Conservation (phyloP, 1,284 basidiomycete genomes). For the Leccinum proliferum region DNA sequence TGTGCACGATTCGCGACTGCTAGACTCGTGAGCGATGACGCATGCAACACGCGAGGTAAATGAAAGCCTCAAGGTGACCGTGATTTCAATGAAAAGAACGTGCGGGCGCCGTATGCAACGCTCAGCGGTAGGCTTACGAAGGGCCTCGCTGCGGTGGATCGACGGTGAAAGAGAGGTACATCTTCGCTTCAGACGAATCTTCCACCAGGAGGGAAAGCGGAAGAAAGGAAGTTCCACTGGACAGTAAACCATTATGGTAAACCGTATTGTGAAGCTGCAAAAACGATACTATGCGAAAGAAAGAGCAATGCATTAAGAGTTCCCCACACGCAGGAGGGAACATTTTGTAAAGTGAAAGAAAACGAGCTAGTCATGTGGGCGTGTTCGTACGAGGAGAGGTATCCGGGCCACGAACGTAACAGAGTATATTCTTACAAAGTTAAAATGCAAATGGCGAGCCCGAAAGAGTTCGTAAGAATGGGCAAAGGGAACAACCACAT, state of each 20-base stretch:
- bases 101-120: conserved; percentile 2
- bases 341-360: not conserved
- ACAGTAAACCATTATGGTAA: not conserved
- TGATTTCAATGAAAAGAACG: conserved; percentile 12
- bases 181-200: conserved; percentile 1
- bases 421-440: not conserved
- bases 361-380: not conserved
- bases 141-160: conserved; percentile 1
- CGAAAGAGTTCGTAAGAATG: not conserved
- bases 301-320: not conserved
- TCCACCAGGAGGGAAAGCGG: conserved; percentile 1
- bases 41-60: conserved; percentile 22
- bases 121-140: conserved; percentile 4
- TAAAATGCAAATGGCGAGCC: not conserved
- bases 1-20: conserved; percentile 13
- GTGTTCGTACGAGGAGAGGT: not conserved
- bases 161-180: conserved; percentile 1
- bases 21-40: conserved; percentile 24
- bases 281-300: not conserved
- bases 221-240: conserved; percentile 4
- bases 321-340: not conserved
- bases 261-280: not conserved
- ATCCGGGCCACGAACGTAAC: not conserved
- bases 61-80: conserved; percentile 26
- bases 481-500: too few species aligned